Evolutionary conservation across 2,329 filamentous ascomycete species (phyloP), one percentile per base, ranked within the genome.

Genomic region (Alternaria infectoria): DNA sequence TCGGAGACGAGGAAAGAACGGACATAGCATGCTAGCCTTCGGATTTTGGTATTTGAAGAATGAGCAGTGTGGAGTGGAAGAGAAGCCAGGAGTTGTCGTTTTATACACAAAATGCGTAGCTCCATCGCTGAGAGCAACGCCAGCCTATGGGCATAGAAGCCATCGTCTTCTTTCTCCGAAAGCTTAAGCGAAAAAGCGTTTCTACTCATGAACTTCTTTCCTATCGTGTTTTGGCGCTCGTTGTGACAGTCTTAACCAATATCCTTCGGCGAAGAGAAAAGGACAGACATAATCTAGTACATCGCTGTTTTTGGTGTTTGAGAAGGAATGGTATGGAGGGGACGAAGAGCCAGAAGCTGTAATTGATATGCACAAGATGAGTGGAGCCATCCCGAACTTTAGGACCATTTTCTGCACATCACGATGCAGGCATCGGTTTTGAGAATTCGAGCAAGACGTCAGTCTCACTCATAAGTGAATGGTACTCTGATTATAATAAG

Each of bases 141-240:
- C 13, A 15, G 30, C 30, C 5, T 36, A 3, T 32, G 2, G 30
- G 13, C 6, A 32, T 32, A 2, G 3, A 4, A 4, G 3, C 30
- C 1, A 6, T 32, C 6, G 3, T 32, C 4, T 36, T 15, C 2
- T 9, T n/a, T 3, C n/a, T 36, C 32, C 4, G 9, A 1, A 0
- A 5, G n/a, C 4, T 3, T 2, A 36, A 15, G 15, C 32, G 32
- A 5, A 5, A 36, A 1, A 5, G 3, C 32, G 32, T 36, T 36
- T 1, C 32, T 36, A 1, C 32, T 8, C 32, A 9, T 36, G 13
- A 7, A 36, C 1, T 4, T 36, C 3, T 36, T 9, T 4, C 5
- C 4, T 9, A 3, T 36, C 32, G 0, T 36, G 7, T 9, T 36
- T 36, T 36, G 32, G 32, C 32, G 32, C 13, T 36, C 13, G 32